phyloP scores from a whole-genome alignment of 768 basidiomycete genomes.

The Termitomyces eurrhizus region DNA sequence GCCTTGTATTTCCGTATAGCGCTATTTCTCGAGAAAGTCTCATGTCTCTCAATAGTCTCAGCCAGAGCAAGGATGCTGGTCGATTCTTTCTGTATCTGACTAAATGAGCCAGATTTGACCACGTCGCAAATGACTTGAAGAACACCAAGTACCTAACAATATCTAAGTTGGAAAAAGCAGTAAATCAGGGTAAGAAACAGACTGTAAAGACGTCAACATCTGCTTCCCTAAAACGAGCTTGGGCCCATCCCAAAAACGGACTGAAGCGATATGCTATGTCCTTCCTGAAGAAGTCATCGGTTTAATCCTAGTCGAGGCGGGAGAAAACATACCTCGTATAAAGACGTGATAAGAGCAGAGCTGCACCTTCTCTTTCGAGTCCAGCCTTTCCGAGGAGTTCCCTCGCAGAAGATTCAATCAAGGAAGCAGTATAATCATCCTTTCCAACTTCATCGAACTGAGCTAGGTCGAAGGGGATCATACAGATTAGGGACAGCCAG shows the following conservation, averaged over 20 bases:
- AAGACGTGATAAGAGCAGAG: slow-evolving; percentile 73
- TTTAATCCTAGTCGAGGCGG: background rate
- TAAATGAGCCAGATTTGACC: slow-evolving; percentile 56
- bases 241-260: slow-evolving; percentile 49
- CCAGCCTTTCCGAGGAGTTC: slow-evolving; percentile 63
- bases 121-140: slow-evolving; percentile 71
- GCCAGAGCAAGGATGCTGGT: slow-evolving; percentile 43
- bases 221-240: slow-evolving; percentile 27
- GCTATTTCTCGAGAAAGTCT: slow-evolving; percentile 50
- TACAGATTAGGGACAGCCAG: slow-evolving; percentile 93
- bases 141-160: slow-evolving; percentile 57
- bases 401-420: slow-evolving; percentile 58
- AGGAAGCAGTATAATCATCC: slow-evolving; percentile 49
- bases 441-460: slow-evolving; percentile 70
- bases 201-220: slow-evolving; percentile 51
- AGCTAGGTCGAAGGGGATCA: slow-evolving; percentile 87
- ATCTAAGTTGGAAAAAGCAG: background rate
- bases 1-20: slow-evolving; percentile 62
- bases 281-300: slow-evolving; percentile 37
- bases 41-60: slow-evolving; percentile 35
- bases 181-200: slow-evolving; percentile 14
- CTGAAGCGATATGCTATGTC: slow-evolving; percentile 50
- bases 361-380: slow-evolving; percentile 81
- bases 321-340: slow-evolving; percentile 64
- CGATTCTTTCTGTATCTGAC: slow-evolving; percentile 43